Conservation (phyloP, 129 eudicot genomes). For the Centaurea solstitialis region DNA sequence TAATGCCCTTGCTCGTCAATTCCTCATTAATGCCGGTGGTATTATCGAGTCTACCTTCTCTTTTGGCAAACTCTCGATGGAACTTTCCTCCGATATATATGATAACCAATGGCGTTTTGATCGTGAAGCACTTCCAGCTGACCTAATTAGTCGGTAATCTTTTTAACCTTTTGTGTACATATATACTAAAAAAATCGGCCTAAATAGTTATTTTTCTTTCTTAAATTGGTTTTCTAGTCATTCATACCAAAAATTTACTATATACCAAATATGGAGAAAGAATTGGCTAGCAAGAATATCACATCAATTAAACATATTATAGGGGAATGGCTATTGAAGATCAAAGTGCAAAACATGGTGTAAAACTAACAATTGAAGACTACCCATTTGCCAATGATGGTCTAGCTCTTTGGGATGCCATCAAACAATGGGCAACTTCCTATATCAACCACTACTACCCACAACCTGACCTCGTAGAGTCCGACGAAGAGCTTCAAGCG, state of each 20-base stretch:
- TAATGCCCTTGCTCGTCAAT: conserved; percentile 58
- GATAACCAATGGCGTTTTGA: conserved; percentile 68
- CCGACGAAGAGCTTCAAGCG: conserved; percentile 39
- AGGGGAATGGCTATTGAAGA: conserved; percentile 65
- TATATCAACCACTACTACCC: conserved; percentile 43
- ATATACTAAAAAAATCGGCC: too few relatives aligned
- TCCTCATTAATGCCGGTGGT: conserved; percentile 66
- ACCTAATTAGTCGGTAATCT: conserved; percentile 54
- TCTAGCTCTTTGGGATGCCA: conserved; percentile 47
- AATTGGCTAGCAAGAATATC: too few relatives aligned
- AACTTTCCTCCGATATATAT: conserved; percentile 66
- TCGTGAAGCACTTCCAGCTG: conserved; percentile 59
- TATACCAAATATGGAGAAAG: too few relatives aligned
- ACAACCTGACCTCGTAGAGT: conserved; percentile 22
- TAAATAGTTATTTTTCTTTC: too few relatives aligned
- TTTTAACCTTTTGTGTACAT: conserved; percentile 41
- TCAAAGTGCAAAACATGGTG: conserved; percentile 39
- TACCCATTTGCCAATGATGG: conserved; percentile 58
- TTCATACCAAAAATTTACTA: too few relatives aligned
- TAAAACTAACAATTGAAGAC: conserved; percentile 43
- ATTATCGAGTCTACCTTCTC: conserved; percentile 60
- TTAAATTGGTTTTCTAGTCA: too few relatives aligned
- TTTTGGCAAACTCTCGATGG: conserved; percentile 51
- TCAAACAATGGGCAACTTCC: conserved; percentile 41
- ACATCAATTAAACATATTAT: neutral